Evolutionary conservation across 108 stramenopile species (phyloP).

Genomic region (Mayamaea pseudoterrestris): DNA sequence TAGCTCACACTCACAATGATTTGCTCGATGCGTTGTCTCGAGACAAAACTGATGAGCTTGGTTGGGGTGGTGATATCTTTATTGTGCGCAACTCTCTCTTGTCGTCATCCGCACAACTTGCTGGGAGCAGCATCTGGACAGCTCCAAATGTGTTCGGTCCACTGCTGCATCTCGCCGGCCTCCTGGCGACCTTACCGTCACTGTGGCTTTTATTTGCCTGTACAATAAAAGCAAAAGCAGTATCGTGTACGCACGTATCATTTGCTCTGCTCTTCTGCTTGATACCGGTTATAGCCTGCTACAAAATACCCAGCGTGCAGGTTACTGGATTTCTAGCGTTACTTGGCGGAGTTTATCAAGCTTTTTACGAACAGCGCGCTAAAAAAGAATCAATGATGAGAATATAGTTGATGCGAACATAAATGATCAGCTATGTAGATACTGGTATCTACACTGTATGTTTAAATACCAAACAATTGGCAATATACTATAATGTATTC

Average conservation of each 20-base stretch:
- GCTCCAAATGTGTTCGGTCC: constrained; percentile 31
- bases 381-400: no score
- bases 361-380: no score
- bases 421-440: no score
- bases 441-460: no score
- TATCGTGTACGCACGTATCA: constrained; percentile 6
- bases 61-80: constrained; percentile 30
- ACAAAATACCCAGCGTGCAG: no score
- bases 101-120: constrained; percentile 32
- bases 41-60: constrained; percentile 28
- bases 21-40: constrained; percentile 25
- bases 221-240: constrained; percentile 19
- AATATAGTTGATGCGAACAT: no score
- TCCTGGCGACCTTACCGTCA: constrained; percentile 41
- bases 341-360: no score
- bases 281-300: no score
- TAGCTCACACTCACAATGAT: constrained; percentile 26
- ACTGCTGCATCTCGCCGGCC: constrained; percentile 35
- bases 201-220: constrained; percentile 25
- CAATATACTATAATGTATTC: no score
- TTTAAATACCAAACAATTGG: no score
- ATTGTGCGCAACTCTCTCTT: constrained; percentile 29
- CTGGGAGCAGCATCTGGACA: constrained; percentile 57
- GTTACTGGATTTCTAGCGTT: no score
- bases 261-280: constrained; percentile 29